phyloP scores from a whole-genome alignment of 345 rosid genomes.

The Rhodomyrtus tomentosa region DNA sequence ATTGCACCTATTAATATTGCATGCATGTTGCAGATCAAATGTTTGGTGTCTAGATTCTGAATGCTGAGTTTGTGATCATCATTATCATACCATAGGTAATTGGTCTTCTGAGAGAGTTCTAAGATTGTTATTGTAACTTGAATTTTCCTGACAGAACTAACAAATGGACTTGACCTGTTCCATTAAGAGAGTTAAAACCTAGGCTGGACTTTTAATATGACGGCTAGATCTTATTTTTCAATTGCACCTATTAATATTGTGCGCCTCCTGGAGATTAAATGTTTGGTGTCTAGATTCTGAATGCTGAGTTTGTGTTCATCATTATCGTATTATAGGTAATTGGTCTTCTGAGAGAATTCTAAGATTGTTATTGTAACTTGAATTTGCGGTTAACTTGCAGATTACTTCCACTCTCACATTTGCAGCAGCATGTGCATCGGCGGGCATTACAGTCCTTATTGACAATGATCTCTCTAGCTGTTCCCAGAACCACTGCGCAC shows the following conservation, averaged over 20 bases:
- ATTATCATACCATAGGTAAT: neutral
- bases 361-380: neutral
- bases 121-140: neutral
- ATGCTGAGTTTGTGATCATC: neutral
- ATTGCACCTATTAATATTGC: neutral
- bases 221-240: neutral
- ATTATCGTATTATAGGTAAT: too few relatives aligned
- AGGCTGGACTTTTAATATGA: neutral
- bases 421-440: slow-evolving; percentile 79
- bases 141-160: neutral
- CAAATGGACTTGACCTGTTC: neutral
- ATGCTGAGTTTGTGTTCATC: neutral
- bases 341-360: neutral
- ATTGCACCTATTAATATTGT: neutral
- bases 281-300: neutral
- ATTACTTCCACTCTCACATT: slow-evolving; percentile 61
- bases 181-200: neutral
- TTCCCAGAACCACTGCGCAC: slow-evolving; percentile 38
- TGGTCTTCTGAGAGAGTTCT: neutral
- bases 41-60: neutral
- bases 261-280: neutral
- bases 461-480: slow-evolving; percentile 59
- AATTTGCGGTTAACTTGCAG: slow-evolving; percentile 17
- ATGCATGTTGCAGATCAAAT: neutral
- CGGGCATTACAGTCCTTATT: slow-evolving; percentile 74